Evolutionary conservation across 306 rosid genomes (phyloP), one percentile per base, ranked within the genome.

Genomic region (Crotalaria pallida): DNA sequence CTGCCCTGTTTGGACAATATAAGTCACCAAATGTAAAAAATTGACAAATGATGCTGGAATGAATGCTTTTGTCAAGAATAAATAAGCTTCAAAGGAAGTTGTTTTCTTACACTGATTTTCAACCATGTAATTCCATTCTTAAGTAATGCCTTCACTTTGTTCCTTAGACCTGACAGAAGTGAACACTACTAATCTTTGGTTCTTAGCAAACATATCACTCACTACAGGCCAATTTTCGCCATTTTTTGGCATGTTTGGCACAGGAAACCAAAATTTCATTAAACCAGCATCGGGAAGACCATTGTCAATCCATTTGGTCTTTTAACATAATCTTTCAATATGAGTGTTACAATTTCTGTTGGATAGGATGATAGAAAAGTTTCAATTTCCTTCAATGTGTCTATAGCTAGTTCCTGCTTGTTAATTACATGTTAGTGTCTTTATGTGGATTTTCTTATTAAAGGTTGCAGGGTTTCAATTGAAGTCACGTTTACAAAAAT

Each of bases 51-150:
- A 24, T 7, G 17, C 8, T 23, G 5, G 13, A 29, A 58, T 6
- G 22, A 26, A 51, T 2, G 5, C 6, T 5, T 7, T 7, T 9
- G 43, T 17, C 6, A 41, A 18, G 11, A 26, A 29, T 58, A 10
- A 5, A n/a, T 17, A 3, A n/a, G 23, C 10, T 75, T 18, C 13
- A 26, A 29, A 18, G 33, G 52, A 19, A 17, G 63, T 40, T n/a
- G n/a, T 44, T 11, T 77, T 23, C 84, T 80, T 85, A 91, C 97
- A 91, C 48, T 84, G 89, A 61, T 91, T 91, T 70, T 88, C 96
- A 65, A 91, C 92, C 92, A 91, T 91, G 85, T 86, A 91, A 69
- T 83, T 88, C 97, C 96, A 91, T 73, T 86, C 96, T 71, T 88
- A 88, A 15, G 97, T 96, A 68, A 91, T 88, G 53, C 96, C 96